Base-by-base conservation (phyloP, 768 basidiomycete genomes). In the Lactarius vividus region DNA sequence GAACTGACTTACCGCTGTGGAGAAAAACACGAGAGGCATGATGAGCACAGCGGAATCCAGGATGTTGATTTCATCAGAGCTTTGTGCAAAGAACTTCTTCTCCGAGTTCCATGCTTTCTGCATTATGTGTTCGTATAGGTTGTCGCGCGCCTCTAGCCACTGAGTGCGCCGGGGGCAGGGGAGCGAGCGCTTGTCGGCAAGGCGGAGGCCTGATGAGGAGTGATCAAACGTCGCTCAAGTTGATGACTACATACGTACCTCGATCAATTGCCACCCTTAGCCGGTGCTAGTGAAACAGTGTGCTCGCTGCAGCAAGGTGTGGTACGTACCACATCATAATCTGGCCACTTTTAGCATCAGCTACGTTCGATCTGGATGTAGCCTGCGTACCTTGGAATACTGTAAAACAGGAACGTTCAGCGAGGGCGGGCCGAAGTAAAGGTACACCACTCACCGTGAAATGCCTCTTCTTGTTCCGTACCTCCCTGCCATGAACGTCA, bases 1-100 rank as follows among this genome's bases (percentile, higher is more conserved):
- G 46, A 18, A 8, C 33, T 23, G 13, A 80, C 87, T 70, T 69
- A 90, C 91, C 23, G 87, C 85, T 46, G 89, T 88, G 74, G 88
- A 88, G 80, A 97, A 96, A 81, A 96, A 97, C 37, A 94, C 91
- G 42, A 95, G 81, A 1, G 95, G 94, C 91, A 94, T 94, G 71
- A 96, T 94, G 54, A 95, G 80, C 58, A 97, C 86, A 16, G 94
- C 88, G 16, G 92, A 90, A 74, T 98, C 96, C 26, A 98, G 75
- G 11, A 91, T 82, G 53, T 88, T 81, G 0, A 81, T 86, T 67
- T 93, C 91, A 71, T 98, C 96, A 75, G 95, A 99, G 72, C 89
- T 89, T 78, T 99, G 96, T 26, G 87, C 88, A 72, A 94, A 96
- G 75, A 82, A 84, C 71, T 83, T 77, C 65, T 84, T 76, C 52